Evolutionary conservation across 2,329 filamentous ascomycete genomes (phyloP).

Genomic region (Monosporascus sp.): DNA sequence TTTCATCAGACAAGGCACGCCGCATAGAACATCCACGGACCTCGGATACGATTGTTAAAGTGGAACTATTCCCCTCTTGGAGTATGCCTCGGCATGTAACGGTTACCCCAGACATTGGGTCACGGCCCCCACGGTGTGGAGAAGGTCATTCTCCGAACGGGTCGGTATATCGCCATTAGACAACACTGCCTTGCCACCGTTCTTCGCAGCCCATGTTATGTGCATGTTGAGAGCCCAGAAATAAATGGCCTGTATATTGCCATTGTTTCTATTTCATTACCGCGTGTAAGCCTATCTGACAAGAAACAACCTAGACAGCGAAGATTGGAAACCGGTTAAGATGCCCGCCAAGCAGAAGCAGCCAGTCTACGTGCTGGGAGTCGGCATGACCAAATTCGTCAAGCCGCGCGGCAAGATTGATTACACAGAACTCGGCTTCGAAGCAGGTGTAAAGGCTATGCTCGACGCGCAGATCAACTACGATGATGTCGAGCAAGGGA

Average conservation of each 20-base stretch:
- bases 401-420: slow-evolving; percentile 92
- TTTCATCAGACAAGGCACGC: no score
- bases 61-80: neutral
- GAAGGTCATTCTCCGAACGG: neutral
- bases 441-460: slow-evolving; percentile 85
- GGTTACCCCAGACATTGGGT: neutral
- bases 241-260: no score
- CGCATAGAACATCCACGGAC: no score
- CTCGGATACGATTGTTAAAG: neutral
- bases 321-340: slow-evolving; percentile 8
- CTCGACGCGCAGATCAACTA: slow-evolving; percentile 86
- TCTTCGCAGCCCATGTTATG: no score
- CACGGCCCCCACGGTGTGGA: neutral
- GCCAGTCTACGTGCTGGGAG: slow-evolving; percentile 81
- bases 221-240: no score
- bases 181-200: no score
- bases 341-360: slow-evolving; percentile 48
- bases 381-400: slow-evolving; percentile 99
- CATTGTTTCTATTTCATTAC: no score
- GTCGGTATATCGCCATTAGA: no score
- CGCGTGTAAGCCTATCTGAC: no score
- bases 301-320: no score
- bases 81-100: neutral
- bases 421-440: slow-evolving; percentile 90
- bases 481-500: slow-evolving; percentile 89